Conservation (phyloP, 345 rosid genomes). For the Eutrema japonicum region DNA sequence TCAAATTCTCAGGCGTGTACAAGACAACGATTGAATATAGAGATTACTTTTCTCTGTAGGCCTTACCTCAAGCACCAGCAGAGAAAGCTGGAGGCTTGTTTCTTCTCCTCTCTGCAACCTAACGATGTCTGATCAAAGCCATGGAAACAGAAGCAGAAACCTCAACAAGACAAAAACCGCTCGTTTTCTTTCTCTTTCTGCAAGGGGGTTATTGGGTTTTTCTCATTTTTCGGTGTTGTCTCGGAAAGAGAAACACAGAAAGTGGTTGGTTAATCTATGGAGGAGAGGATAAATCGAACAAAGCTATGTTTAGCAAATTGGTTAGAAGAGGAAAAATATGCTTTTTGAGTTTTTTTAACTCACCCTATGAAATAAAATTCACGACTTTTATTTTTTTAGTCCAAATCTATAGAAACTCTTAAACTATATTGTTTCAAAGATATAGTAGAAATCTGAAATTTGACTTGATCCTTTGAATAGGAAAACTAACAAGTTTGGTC, state of each 20-base stretch:
- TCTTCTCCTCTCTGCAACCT: conserved; percentile 42
- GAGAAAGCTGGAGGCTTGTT: conserved; percentile 49
- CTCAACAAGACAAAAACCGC: conserved; percentile 27
- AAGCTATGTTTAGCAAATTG: conserved; percentile 39
- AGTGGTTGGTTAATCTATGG: conserved; percentile 28
- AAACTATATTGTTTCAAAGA: background rate
- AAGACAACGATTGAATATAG: conserved; percentile 37
- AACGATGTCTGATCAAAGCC: conserved; percentile 40
- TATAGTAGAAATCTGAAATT: background rate
- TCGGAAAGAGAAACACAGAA: conserved; percentile 44
- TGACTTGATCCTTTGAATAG: conserved; percentile 28
- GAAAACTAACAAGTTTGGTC: conserved; percentile 26
- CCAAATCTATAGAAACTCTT: conserved; percentile 3
- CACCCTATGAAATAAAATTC: background rate
- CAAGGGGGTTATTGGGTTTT: conserved; percentile 19
- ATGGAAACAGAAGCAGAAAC: conserved; percentile 37
- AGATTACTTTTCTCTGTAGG: conserved; percentile 39
- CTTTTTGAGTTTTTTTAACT: background rate
- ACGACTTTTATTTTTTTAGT: background rate
- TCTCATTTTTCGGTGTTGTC: conserved; percentile 32
- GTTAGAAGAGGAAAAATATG: conserved; percentile 8
- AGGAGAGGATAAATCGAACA: conserved; percentile 37
- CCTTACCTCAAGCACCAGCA: conserved; percentile 51
- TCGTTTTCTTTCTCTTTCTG: background rate
- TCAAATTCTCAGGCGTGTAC: conserved; percentile 16